Base-by-base conservation (phyloP, 257 asterid species). In the Handroanthus guayacan region DNA sequence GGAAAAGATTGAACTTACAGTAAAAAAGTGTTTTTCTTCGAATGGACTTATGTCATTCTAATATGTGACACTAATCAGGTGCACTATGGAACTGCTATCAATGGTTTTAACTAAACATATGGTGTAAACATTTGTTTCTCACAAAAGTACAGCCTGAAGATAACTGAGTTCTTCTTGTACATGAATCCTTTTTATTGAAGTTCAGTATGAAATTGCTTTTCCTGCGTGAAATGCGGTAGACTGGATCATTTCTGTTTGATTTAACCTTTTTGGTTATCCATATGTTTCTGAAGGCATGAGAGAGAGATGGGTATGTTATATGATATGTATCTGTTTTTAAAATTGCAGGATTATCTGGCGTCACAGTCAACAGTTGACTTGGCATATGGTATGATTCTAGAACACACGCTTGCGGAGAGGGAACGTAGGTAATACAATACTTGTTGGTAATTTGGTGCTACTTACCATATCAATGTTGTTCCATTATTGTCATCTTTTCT, bases 401-500 rank as follows among this genome's bases (percentile, higher is more conserved):
- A 95, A 67, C 98, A 95, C 88, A 95, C 99, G 47, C 93, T 95
- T 47, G 97, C 98, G 43, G 99, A 95, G 87, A 85, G 97, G 75
- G 99, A 95, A 41, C 96, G 99, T 81, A 95, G 99, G 99, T 95
- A 87, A 51, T 18, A 34, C 45, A 70, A 67, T 36, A 34, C 39
- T 44, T 71, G 43, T 75, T 70, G 45, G 76, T 3, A 52, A 54
- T 51, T 10, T 50, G 6, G 51, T 66, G 18, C 60, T 61, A 34
- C 51, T 71, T 72, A 67, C 44, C 34, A 13, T 18, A 8, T 0
- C 45, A 57, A 38, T 60, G 31, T 58, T 78, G 39, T 58, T 61
- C 18, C 51, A 52, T 68, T 31, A 11, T 38, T 31, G 17, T 50
- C 58, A 20, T 74, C 36, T 25, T 67, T 56, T 38, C 12, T 62